Conservation (phyloP, 2,329 filamentous ascomycete genomes). For the Ascochyta fabae region DNA sequence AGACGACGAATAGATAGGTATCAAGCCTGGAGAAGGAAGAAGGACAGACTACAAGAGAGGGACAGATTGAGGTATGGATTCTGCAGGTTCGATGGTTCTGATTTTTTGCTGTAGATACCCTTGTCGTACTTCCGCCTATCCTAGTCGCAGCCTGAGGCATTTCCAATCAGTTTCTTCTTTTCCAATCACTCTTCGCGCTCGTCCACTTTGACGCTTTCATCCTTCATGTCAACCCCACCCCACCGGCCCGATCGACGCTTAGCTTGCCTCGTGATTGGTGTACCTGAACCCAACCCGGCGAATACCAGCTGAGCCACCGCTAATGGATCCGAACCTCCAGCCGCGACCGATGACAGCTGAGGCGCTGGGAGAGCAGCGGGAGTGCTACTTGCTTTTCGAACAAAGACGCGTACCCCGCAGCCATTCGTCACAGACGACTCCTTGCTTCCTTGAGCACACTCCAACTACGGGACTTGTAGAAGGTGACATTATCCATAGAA, state of each 20-base stretch:
- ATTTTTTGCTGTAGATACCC: constrained; percentile 12
- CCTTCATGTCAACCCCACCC: constrained; percentile 10
- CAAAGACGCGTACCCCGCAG: constrained; percentile 14
- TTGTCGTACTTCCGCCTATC: not conserved
- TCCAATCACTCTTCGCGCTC: not conserved
- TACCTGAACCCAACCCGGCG: constrained; percentile 1
- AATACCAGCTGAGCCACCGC: constrained; percentile 10
- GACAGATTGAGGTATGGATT: not conserved
- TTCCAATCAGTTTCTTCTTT: not conserved
- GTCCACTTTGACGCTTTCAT: not conserved
- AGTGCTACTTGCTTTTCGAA: constrained; percentile 2
- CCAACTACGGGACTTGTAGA: not conserved
- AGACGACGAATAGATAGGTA: not conserved
- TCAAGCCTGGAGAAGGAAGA: not conserved
- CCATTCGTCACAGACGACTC: constrained; percentile 2
- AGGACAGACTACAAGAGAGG: not conserved
- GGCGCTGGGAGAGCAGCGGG: constrained; percentile 2
- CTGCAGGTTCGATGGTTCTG: constrained; percentile 1
- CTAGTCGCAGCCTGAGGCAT: not conserved
- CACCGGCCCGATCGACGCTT: constrained; percentile 6
- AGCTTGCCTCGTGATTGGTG: constrained; percentile 6
- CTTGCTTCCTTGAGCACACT: not conserved
- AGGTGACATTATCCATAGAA: not conserved
- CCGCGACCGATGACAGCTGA: constrained; percentile 16
- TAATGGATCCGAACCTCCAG: not conserved